phyloP scores from a whole-genome alignment of 768 basidiomycete species.

The Coprinopsis strossmayeri region DNA sequence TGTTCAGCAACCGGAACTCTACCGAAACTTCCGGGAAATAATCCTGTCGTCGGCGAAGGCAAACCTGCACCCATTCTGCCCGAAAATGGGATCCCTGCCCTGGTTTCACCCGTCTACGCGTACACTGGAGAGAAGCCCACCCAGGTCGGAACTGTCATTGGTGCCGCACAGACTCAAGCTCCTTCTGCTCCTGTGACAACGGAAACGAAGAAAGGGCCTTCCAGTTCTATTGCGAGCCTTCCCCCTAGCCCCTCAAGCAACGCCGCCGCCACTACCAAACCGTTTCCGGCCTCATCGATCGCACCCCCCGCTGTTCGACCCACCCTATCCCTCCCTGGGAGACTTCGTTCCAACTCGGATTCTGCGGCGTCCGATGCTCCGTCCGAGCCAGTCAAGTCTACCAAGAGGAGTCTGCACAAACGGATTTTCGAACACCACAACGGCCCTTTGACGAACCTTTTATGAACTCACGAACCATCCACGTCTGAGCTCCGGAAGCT shows the following conservation, averaged over 20 bases:
- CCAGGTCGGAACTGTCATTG: slow-evolving; percentile 22
- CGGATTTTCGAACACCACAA: too few species aligned
- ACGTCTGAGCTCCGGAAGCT: too few species aligned
- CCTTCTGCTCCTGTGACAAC: not conserved
- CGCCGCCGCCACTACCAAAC: slow-evolving; percentile 5
- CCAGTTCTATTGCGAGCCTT: not conserved
- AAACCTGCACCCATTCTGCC: slow-evolving; percentile 24
- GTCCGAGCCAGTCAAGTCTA: too few species aligned
- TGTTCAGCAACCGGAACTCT: slow-evolving; percentile 39
- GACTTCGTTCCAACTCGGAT: not conserved
- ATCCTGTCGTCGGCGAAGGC: slow-evolving; percentile 38
- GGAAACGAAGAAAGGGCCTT: not conserved
- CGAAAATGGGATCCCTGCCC: slow-evolving; percentile 29
- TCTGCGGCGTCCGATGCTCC: too few species aligned
- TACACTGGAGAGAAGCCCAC: slow-evolving; percentile 37
- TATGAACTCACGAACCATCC: too few species aligned
- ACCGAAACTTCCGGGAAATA: slow-evolving; percentile 44
- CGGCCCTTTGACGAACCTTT: too few species aligned
- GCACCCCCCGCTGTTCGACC: not conserved
- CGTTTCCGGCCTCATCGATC: not conserved
- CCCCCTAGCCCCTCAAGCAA: not conserved
- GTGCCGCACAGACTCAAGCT: not conserved
- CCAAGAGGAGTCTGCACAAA: too few species aligned
- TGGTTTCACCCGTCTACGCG: slow-evolving; percentile 38
- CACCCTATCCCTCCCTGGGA: not conserved